Evolutionary conservation across 768 basidiomycete genomes (phyloP), one percentile per base, ranked within the genome.

Genomic region (Boletus vermiculosoides): DNA sequence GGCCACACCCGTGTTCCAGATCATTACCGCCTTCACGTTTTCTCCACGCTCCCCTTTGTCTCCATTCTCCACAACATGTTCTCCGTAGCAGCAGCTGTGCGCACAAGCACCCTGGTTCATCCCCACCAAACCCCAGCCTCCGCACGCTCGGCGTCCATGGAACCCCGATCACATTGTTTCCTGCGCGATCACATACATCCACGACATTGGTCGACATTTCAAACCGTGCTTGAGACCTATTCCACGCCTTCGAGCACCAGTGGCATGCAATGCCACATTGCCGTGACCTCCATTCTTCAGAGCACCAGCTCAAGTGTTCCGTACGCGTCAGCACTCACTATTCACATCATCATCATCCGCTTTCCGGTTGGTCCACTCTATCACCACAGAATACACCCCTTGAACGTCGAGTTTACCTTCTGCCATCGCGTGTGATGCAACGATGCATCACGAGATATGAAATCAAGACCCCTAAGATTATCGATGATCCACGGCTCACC

Each of bases 21-120:
- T 66, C 63, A 65, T 66, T 63, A 66, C 64, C 64, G 64, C 33
- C 39, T 52, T 66, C 65, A 64, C 64, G 64, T 63, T 66, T 56
- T 25, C 20, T 45, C 50, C 62, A 52, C 34, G 58, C 64, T 7
- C 61, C 61, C 40, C 61, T 39, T 55, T 65, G 52, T 57, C 59
- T 33, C 61, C 66, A 57, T 50, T 37, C 54, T 59, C 58, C 58
- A 63, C 49, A 23, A 28, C 63, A 42, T 58, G 59, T 39, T 56
- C 23, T 36, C 46, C 54, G 52, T 56, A 56, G 63, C 57, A 55
- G 45, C 63, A 52, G 42, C 59, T 47, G 51, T 52, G 54, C 46
- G 52, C 22, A 52, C 45, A n/a, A 54, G n/a, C 36, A 31, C 45
- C 53, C 52, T 65, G 9, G 31, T 48, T 44, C 52, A 50, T 52